A percentile compares a stretch with the other conserved stretches of the same genome.
Conservation (phyloP, 1,284 basidiomycete genomes). For the Moesziomyces globuligerus region DNA sequence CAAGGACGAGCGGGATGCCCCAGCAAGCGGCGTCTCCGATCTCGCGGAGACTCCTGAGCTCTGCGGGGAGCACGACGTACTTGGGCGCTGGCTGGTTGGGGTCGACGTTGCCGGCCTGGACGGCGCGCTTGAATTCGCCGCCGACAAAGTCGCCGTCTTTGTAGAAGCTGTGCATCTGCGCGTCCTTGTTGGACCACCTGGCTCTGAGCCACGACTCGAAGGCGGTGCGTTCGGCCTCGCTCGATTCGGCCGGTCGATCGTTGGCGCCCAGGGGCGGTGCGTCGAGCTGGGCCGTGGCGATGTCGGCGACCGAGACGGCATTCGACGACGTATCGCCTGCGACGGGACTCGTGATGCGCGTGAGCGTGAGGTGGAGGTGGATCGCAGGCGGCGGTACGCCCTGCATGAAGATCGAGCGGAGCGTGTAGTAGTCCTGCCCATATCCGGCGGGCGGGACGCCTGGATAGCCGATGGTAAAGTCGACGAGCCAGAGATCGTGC, state of each 20-base stretch:
- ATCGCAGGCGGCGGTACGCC: constrained; percentile 84
- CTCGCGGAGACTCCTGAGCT: constrained; percentile 43
- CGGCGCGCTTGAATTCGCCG: constrained; percentile 28
- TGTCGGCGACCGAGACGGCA: constrained; percentile 3
- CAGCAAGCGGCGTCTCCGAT: constrained; percentile 50
- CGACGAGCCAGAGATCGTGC: constrained; percentile 79
- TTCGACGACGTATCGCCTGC: constrained; percentile 19
- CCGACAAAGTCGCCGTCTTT: constrained; percentile 61
- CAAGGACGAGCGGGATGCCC: constrained; percentile 27
- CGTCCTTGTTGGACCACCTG: constrained; percentile 86
- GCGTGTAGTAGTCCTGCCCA: constrained; percentile 85
- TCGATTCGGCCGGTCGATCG: constrained; percentile 68
- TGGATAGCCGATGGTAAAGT: constrained; percentile 82
- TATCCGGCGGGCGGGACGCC: constrained; percentile 73
- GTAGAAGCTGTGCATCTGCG: constrained; percentile 75
- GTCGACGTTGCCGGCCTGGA: constrained; percentile 9
- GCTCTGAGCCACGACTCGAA: constrained; percentile 87
- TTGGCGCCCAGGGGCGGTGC: constrained; percentile 32
- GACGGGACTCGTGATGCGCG: constrained; percentile 17
- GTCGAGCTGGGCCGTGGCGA: constrained; percentile 11
- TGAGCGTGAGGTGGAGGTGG: constrained; percentile 74
- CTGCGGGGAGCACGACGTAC: constrained; percentile 47
- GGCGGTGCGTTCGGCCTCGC: constrained; percentile 74
- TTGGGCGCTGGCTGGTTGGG: constrained; percentile 3
- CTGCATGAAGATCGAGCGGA: constrained; percentile 84